phyloP scores from a whole-genome alignment of 1,284 basidiomycete species.

The Irpex rosettiformis region DNA sequence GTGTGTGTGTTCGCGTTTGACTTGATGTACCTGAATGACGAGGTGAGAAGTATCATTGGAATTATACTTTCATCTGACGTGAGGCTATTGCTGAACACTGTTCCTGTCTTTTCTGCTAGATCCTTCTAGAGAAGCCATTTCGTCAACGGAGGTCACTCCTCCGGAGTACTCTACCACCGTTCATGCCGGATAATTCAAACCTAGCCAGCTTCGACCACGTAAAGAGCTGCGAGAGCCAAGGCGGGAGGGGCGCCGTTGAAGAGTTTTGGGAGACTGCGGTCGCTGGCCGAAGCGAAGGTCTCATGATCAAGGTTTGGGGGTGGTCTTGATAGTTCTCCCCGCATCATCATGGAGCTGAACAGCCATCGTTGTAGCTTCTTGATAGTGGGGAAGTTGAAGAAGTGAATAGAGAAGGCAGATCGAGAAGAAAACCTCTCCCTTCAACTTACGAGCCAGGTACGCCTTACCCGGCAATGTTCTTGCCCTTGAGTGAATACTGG shows the following conservation, averaged over 20 bases:
- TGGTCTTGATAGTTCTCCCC: slow-evolving; percentile 19
- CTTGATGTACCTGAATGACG: slow-evolving; percentile 84
- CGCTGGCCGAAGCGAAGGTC: slow-evolving; percentile 83
- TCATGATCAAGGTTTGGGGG: slow-evolving; percentile 84
- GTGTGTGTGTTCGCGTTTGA: slow-evolving; percentile 92
- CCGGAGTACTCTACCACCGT: slow-evolving; percentile 54
- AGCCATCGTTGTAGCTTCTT: slow-evolving; percentile 44
- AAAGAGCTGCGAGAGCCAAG: slow-evolving; percentile 69
- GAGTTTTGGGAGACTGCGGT: slow-evolving; percentile 80
- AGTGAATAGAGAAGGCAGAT: slow-evolving; percentile 35
- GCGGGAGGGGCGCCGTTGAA: slow-evolving; percentile 62
- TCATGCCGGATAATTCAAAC: slow-evolving; percentile 40
- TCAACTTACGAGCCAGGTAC: slow-evolving; percentile 91
- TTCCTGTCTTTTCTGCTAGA: slow-evolving; percentile 36
- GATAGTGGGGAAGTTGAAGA: slow-evolving; percentile 45
- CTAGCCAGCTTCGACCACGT: slow-evolving; percentile 78
- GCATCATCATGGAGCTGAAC: not conserved
- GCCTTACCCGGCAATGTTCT: too few relatives aligned
- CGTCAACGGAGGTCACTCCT: slow-evolving; percentile 70
- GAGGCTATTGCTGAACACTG: not conserved
- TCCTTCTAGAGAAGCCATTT: slow-evolving; percentile 71
- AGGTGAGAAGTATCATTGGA: slow-evolving; percentile 43
- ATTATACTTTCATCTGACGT: not conserved
- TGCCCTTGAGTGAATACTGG: too few relatives aligned
- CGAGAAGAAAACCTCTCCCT: slow-evolving; percentile 68